Conservation (phyloP, 2,329 filamentous ascomycete genomes). For the Hymenoscyphus linearis region DNA sequence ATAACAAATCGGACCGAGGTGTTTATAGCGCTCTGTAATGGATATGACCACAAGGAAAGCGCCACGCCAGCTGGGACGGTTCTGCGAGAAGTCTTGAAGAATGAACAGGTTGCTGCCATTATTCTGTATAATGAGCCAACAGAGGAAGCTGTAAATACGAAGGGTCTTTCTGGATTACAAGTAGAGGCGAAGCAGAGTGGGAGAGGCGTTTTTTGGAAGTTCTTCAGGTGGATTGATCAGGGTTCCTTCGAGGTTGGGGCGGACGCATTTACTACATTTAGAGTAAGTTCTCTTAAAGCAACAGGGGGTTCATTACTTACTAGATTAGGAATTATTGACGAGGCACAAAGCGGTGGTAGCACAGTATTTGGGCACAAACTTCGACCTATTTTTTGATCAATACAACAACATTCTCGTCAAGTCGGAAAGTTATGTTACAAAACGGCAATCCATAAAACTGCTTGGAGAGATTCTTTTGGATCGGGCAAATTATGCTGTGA, state of each 20-base stretch:
- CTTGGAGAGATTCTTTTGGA: conserved; percentile 92
- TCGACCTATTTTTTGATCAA: conserved; percentile 84
- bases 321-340: conserved; percentile 75
- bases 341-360: conserved; percentile 90
- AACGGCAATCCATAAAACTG: conserved; percentile 95
- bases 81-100: conserved; percentile 80
- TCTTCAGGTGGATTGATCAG: conserved; percentile 96
- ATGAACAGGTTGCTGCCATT: conserved; percentile 83
- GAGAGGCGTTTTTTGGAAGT: conserved; percentile 88
- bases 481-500: conserved; percentile 93
- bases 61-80: conserved; percentile 88
- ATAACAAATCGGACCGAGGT: conserved; percentile 82
- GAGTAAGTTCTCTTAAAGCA: conserved; percentile 49
- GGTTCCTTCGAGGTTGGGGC: conserved; percentile 95
- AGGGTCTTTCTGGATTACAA: conserved; percentile 73
- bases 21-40: conserved; percentile 79
- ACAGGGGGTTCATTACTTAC: not conserved
- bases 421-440: conserved; percentile 94
- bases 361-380: conserved; percentile 82
- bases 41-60: conserved; percentile 86
- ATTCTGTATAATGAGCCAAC: conserved; percentile 88
- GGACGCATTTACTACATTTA: conserved; percentile 95
- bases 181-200: conserved; percentile 70
- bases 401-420: conserved; percentile 87
- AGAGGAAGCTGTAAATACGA: conserved; percentile 63